A percentile compares a stretch with the other conserved stretches of the same genome.
Evolutionary conservation across 495 filamentous ascomycete genomes (phyloP).

Genomic region (Entonaema liquescens): DNA sequence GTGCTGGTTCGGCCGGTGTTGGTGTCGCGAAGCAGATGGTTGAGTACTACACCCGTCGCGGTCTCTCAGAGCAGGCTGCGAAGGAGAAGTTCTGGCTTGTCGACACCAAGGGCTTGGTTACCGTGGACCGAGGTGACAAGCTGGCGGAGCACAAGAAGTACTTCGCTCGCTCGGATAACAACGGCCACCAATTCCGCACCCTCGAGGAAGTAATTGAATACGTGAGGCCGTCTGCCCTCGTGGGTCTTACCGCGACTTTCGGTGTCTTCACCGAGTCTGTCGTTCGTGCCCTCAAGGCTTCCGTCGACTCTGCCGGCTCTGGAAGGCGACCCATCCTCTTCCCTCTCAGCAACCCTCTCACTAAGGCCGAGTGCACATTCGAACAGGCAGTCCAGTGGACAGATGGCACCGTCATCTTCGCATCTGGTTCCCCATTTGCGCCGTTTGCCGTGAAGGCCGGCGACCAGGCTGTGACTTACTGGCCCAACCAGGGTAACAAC

Average conservation of each 20-base stretch:
- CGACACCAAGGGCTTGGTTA: slow-evolving; percentile 95
- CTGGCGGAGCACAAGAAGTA: slow-evolving; percentile 97
- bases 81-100: slow-evolving; percentile 95
- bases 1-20: slow-evolving; percentile 93
- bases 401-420: slow-evolving; percentile 89
- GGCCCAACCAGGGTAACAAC: slow-evolving; percentile 92
- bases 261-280: slow-evolving; percentile 93
- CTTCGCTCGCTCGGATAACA: slow-evolving; percentile 92
- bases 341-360: slow-evolving; percentile 92
- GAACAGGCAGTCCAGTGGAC: slow-evolving; percentile 90
- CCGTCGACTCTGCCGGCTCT: slow-evolving; percentile 71
- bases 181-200: slow-evolving; percentile 88
- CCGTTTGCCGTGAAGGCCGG: slow-evolving; percentile 71
- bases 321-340: slow-evolving; percentile 88
- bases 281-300: slow-evolving; percentile 77
- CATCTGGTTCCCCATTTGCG: slow-evolving; percentile 93
- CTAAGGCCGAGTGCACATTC: slow-evolving; percentile 96
- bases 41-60: slow-evolving; percentile 92
- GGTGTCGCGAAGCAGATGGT: slow-evolving; percentile 98
- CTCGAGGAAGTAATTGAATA: slow-evolving; percentile 92
- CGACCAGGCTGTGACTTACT: slow-evolving; percentile 72
- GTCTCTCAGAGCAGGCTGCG: slow-evolving; percentile 91
- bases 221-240: slow-evolving; percentile 91
- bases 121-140: slow-evolving; percentile 90
- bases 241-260: slow-evolving; percentile 93